These are phyloP conservation scores for Thermochaetoides dissita DNA, from an alignment of 2,329 filamentous ascomycete species.

Conservation along the genomic window DNA sequence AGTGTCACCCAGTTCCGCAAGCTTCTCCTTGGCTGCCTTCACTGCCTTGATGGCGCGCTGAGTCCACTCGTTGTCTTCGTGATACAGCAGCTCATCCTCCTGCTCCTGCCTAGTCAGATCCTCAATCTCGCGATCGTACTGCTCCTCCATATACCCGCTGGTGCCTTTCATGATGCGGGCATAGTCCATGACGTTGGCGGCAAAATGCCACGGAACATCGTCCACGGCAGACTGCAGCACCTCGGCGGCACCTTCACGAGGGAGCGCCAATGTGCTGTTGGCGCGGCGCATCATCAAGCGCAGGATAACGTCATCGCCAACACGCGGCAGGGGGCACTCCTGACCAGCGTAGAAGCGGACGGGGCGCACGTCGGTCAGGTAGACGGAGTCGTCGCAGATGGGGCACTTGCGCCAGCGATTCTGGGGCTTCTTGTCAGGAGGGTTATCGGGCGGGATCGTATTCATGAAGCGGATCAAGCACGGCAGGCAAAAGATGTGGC, in stretches of 20 bases:
- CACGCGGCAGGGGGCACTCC: slow-evolving; percentile 63
- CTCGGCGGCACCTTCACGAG: slow-evolving; percentile 63
- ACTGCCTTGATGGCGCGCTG: slow-evolving; percentile 68
- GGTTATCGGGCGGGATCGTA: slow-evolving; percentile 51
- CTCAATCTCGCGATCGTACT: slow-evolving; percentile 67
- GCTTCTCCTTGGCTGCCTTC: slow-evolving; percentile 59
- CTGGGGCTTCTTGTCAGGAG: slow-evolving; percentile 25
- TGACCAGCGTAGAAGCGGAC: slow-evolving; percentile 86
- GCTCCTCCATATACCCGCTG: slow-evolving; percentile 68
- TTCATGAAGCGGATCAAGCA: slow-evolving; percentile 96
- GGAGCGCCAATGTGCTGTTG: slow-evolving; percentile 73
- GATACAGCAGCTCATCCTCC: slow-evolving; percentile 85
- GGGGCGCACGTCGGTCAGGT: slow-evolving; percentile 75
- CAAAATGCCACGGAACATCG: slow-evolving; percentile 88
- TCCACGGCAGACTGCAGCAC: slow-evolving; percentile 48
- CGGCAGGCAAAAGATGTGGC: slow-evolving; percentile 90
- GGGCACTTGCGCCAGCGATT: slow-evolving; percentile 89
- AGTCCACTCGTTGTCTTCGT: slow-evolving; percentile 84
- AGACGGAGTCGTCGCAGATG: slow-evolving; percentile 88
- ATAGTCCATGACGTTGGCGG: slow-evolving; percentile 87
- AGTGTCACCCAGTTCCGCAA: slow-evolving; percentile 31
- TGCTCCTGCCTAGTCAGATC: slow-evolving; percentile 63
- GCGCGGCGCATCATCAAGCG: slow-evolving; percentile 70
- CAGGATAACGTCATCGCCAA: slow-evolving; percentile 80
- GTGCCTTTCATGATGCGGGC: slow-evolving; percentile 78